phyloP scores from a whole-genome alignment of 768 basidiomycete species.

The Favolaschia claudopus region DNA sequence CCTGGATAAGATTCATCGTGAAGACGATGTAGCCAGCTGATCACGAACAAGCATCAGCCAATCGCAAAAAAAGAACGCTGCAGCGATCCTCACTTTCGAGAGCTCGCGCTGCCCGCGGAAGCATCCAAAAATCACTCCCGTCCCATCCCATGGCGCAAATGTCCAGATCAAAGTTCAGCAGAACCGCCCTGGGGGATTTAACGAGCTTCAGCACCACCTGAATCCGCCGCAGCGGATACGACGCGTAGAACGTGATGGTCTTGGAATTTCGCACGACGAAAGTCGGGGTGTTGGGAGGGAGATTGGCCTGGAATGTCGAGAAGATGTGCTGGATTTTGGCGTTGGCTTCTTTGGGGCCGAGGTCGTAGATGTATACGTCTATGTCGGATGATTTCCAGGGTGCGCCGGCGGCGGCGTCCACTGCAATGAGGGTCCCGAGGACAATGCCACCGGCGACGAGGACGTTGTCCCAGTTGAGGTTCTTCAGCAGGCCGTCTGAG shows the following conservation, averaged over 20 bases:
- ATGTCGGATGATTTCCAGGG: slow-evolving; percentile 13
- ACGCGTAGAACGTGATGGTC: slow-evolving; percentile 16
- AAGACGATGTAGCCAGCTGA: slow-evolving; percentile 16
- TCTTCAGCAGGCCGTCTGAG: slow-evolving; percentile 10
- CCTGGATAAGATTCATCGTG: slow-evolving; percentile 7
- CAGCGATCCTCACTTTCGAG: slow-evolving; percentile 9
- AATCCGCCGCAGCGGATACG: slow-evolving; percentile 16
- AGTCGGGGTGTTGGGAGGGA: background rate
- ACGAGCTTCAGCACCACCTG: slow-evolving; percentile 16
- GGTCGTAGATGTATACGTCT: slow-evolving; percentile 15
- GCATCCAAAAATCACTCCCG: slow-evolving; percentile 13
- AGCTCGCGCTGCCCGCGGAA: slow-evolving; percentile 13
- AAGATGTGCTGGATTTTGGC: slow-evolving; percentile 6
- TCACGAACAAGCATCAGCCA: background rate
- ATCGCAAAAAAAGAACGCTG: background rate
- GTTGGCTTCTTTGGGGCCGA: background rate
- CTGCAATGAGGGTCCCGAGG: slow-evolving; percentile 2
- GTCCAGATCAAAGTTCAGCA: slow-evolving; percentile 19
- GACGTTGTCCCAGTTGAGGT: slow-evolving; percentile 16
- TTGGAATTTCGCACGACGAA: slow-evolving; percentile 10
- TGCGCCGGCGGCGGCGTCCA: background rate
- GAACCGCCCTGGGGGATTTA: slow-evolving; percentile 7
- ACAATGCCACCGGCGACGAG: slow-evolving; percentile 11
- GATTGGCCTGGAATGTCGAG: slow-evolving; percentile 7
- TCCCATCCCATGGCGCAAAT: slow-evolving; percentile 24